A percentile compares a stretch with the other conserved stretches of the same genome.
phyloP scores from a whole-genome alignment of 495 filamentous ascomycete species.

The Aspergillus incahuasiensis region DNA sequence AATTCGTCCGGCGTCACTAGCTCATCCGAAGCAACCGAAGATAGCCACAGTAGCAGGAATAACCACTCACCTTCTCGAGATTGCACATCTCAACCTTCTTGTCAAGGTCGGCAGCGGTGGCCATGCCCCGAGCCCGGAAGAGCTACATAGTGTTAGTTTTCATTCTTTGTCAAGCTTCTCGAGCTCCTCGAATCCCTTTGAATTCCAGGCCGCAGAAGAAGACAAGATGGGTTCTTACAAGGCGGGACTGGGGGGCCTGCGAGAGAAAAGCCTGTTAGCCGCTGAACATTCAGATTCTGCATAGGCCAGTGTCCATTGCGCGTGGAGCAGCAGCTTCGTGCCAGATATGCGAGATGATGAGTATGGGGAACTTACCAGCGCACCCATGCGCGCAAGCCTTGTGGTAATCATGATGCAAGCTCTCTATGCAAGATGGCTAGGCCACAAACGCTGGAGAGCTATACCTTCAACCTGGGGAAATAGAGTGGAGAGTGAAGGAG shows the following conservation, averaged over 20 bases:
- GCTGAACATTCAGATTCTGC: background rate
- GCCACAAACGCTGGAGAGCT: constrained; percentile 33
- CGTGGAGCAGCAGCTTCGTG: background rate
- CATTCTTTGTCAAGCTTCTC: background rate
- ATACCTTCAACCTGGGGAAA: constrained; percentile 35
- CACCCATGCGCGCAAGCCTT: constrained; percentile 52
- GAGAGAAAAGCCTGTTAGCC: constrained; percentile 23
- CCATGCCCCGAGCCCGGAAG: constrained; percentile 51
- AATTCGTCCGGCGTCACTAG: constrained; percentile 3
- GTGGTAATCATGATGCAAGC: constrained; percentile 53
- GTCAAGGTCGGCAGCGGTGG: constrained; percentile 60
- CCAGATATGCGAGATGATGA: background rate
- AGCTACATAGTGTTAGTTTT: constrained; percentile 36
- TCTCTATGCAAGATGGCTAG: constrained; percentile 31
- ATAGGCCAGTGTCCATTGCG: constrained; percentile 2
- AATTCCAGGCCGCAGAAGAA: background rate
- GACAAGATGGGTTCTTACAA: constrained; percentile 42
- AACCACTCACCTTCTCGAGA: constrained; percentile 57
- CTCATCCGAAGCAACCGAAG: constrained; percentile 10
- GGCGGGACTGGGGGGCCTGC: constrained; percentile 48
- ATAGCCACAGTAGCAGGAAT: constrained; percentile 5
- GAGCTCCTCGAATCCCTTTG: background rate
- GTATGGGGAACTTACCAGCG: constrained; percentile 44
- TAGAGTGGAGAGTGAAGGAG: constrained; percentile 34
- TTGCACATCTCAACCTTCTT: constrained; percentile 81